phyloP scores from a whole-genome alignment of 495 filamentous ascomycete species.

The Parmelia sp. region DNA sequence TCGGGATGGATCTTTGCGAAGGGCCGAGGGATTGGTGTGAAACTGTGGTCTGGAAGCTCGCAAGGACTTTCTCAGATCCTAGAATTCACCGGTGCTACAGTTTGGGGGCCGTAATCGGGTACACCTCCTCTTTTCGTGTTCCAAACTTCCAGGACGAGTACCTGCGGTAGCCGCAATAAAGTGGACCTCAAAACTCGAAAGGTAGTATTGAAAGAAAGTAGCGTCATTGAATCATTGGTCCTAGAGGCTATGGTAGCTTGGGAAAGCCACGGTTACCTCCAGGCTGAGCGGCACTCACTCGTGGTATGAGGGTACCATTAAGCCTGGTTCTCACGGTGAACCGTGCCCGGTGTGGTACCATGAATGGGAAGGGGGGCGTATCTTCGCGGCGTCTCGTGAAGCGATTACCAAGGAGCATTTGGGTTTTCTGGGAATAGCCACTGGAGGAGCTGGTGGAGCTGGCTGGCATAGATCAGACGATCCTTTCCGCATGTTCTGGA shows the following conservation, averaged over 20 bases:
- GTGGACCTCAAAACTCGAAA: neutral
- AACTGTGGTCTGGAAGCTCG: conserved; percentile 1
- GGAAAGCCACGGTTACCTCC: neutral
- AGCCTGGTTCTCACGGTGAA: neutral
- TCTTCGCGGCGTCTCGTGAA: neutral
- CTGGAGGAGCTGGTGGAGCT: neutral
- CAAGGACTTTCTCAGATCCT: too few relatives aligned
- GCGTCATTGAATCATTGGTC: neutral
- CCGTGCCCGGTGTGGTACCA: neutral
- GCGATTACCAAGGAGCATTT: neutral
- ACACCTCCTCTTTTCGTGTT: neutral
- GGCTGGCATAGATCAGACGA: neutral
- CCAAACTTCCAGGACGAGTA: neutral
- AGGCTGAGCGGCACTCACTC: neutral
- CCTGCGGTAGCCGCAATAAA: neutral
- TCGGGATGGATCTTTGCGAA: conserved; percentile 1
- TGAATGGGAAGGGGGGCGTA: neutral
- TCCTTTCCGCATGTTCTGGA: neutral
- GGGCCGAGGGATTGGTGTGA: neutral
- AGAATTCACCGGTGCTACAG: neutral
- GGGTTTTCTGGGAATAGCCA: neutral
- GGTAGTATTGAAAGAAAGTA: conserved; percentile 5
- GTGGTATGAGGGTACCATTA: neutral
- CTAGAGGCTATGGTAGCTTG: neutral
- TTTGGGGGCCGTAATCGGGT: neutral